Evolutionary conservation across 768 basidiomycete species (phyloP), one percentile per base, ranked within the genome.

Genomic region (Termitomyces sp.): DNA sequence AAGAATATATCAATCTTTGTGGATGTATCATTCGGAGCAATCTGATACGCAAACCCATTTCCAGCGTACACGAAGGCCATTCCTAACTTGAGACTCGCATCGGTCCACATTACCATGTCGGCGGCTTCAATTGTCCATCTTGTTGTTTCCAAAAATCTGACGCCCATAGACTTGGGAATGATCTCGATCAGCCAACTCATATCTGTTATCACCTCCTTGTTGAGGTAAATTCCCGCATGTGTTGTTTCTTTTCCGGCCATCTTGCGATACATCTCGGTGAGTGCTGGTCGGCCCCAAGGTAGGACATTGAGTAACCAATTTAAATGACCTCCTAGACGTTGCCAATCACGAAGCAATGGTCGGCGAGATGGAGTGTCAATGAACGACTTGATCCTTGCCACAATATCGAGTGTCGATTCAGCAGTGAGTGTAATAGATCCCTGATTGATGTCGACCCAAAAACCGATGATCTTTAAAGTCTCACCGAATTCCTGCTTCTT

Each of bases 221-320:
- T 29, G 29, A 29, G 29, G 9, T 29, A 29, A 9, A 29, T 29
- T 29, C 29, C 29, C 5, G 29, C 29, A 9, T 29, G 29, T 9
- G 9, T 29, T 29, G 29, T 29, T 9, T 29, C 29, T 29, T 52
- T 48, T 1, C 33, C 40, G 2, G n/a, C 0, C 18, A 65, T 59
- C 36, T 60, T 64, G 13, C 46, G 20, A 18, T 61, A 61, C 15
- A 61, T 13, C 29, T 50, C 29, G 5, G 29, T 29, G 20, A 64
- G 57, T 4, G 53, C 57, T 5, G 59, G 63, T 0, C 53, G 22
- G 1, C 45, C 59, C 58, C 40, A 44, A 3, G 51, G 59, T 9
- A 62, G 53, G 20, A 65, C 72, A 73, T 10, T n/a, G 0, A 58
- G 67, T 29, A 53, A 50, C 72, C 75, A 77, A 52, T 74, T 75